phyloP scores from a whole-genome alignment of 345 rosid genomes.

The Hirschfeldia incana region DNA sequence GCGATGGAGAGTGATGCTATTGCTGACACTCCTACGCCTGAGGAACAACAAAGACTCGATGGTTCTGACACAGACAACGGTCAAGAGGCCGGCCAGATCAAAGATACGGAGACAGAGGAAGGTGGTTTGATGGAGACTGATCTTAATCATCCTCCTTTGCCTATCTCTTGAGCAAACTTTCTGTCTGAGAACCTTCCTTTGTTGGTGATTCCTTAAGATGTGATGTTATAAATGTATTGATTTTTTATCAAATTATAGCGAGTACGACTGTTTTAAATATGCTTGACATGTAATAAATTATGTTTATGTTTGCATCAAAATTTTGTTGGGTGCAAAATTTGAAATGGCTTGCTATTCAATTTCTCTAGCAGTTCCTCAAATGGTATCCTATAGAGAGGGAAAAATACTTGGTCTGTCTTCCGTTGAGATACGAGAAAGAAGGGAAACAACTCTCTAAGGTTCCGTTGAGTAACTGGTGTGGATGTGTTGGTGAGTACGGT shows the following conservation, averaged over 20 bases:
- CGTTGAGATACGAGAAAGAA: slow-evolving; percentile 77
- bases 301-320: background rate
- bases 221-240: slow-evolving; percentile 4
- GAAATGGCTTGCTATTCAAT: background rate
- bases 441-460: slow-evolving; percentile 44
- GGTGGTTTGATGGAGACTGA: slow-evolving; percentile 45
- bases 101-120: slow-evolving; percentile 83
- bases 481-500: slow-evolving; percentile 78
- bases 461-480: slow-evolving; percentile 57
- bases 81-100: slow-evolving; percentile 76
- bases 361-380: slow-evolving; percentile 63
- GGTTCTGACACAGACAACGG: slow-evolving; percentile 68
- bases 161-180: slow-evolving; percentile 11
- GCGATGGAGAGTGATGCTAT: slow-evolving; percentile 61
- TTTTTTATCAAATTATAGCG: background rate
- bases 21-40: slow-evolving; percentile 57
- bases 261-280: background rate
- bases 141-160: slow-evolving; percentile 24
- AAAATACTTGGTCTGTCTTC: slow-evolving; percentile 83
- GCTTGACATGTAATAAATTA: background rate
- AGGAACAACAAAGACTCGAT: slow-evolving; percentile 74
- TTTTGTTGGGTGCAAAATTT: background rate
- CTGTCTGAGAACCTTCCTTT: slow-evolving; percentile 15
- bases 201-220: background rate
- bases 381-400: slow-evolving; percentile 83